These are phyloP conservation scores for Polyporus tsugae DNA, from an alignment of 1,284 basidiomycete species.

Conservation along the genomic window DNA sequence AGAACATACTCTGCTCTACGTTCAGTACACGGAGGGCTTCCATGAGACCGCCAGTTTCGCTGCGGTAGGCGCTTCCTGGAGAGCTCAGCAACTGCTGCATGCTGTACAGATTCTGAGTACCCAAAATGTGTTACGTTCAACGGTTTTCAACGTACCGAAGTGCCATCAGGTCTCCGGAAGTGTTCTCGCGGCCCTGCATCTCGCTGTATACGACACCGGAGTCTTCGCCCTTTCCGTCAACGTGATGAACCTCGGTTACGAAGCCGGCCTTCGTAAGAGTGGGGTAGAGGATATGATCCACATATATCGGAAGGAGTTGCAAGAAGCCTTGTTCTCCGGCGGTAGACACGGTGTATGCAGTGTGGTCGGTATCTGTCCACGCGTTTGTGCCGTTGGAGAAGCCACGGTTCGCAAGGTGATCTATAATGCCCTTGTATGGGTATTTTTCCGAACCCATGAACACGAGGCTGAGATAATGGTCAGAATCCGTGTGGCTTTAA, in stretches of 20 bases:
- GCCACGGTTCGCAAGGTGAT: conserved; percentile 96
- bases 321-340: conserved; percentile 97
- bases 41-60: conserved; percentile 98
- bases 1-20: conserved; percentile 83
- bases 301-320: conserved; percentile 92
- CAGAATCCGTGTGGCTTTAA: conserved; percentile 6
- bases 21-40: conserved; percentile 87
- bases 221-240: conserved; percentile 90
- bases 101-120: conserved; percentile 49
- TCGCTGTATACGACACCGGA: conserved; percentile 97
- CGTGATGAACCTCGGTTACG: conserved; percentile 94
- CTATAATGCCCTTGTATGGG: conserved; percentile 97
- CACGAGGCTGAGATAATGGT: conserved; percentile 64
- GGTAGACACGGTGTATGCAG: conserved; percentile 97
- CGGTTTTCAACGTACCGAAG: conserved; percentile 62
- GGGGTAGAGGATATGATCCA: conserved; percentile 98
- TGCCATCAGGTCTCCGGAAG: conserved; percentile 89
- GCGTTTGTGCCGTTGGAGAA: conserved; percentile 95
- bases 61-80: conserved; percentile 87
- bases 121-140: conserved; percentile 14
- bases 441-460: conserved; percentile 96
- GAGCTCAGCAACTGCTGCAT: conserved; percentile 86
- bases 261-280: conserved; percentile 93
- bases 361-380: conserved; percentile 88
- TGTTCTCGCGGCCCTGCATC: conserved; percentile 99